Percentiles rank a stretch among this genome's conserved stretches.
These are phyloP conservation scores for Paecilomyces sp. DNA, from an alignment of 2,329 filamentous ascomycete species.

Conservation along the genomic window DNA sequence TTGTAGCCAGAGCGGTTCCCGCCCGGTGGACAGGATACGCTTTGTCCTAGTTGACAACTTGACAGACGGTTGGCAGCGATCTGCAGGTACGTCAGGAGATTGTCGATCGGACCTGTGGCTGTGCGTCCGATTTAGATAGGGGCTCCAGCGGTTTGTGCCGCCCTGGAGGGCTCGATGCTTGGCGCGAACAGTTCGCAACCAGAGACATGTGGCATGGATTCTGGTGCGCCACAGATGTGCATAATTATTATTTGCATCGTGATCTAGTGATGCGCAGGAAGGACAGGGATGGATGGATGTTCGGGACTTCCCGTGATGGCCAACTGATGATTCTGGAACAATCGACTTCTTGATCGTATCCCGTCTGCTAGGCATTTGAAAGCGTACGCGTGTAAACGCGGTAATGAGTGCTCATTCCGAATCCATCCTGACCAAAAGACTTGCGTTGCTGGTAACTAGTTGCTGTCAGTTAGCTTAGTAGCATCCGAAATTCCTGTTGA, in stretches of 20 bases:
- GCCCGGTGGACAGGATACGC: neutral
- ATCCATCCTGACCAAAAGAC: neutral
- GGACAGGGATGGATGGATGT: neutral
- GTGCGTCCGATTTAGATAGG: neutral
- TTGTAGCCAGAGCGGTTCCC: neutral
- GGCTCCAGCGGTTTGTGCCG: neutral
- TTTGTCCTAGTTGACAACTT: neutral
- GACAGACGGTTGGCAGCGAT: neutral
- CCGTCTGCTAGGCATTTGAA: neutral
- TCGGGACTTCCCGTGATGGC: neutral
- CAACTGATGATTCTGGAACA: neutral
- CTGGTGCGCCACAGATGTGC: neutral
- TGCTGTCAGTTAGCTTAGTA: neutral
- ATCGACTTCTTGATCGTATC: neutral
- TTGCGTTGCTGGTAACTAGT: neutral
- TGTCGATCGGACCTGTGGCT: neutral
- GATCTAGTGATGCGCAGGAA: neutral
- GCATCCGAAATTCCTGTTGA: neutral
- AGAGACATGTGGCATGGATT: neutral
- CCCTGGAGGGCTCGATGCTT: neutral
- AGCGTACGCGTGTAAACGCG: neutral
- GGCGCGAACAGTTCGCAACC: neutral
- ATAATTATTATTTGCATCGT: neutral
- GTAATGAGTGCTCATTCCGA: neutral
- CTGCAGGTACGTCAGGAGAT: neutral